Evolutionary conservation across 139 green algal genomes (phyloP).

Genomic region (Micractinium conductrix): DNA sequence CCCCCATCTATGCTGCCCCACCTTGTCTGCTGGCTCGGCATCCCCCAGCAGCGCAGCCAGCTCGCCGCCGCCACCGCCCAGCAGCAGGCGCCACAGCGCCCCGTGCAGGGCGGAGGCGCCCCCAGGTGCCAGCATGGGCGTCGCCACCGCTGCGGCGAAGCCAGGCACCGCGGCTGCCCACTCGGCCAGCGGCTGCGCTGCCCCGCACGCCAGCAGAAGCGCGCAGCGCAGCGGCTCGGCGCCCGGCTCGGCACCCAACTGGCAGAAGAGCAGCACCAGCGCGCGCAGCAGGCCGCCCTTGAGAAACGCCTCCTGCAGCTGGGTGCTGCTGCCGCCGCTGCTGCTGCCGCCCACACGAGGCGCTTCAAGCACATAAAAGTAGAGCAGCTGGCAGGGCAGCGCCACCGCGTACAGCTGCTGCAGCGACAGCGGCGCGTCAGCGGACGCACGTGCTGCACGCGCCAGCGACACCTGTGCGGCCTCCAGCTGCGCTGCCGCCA

Average conservation of each 20-base stretch:
- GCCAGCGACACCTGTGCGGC: not conserved
- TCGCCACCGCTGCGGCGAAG: not conserved
- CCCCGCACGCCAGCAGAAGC: slow-evolving; percentile 31
- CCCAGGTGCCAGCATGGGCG: not conserved
- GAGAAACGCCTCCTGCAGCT: slow-evolving; percentile 33
- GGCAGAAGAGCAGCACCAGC: slow-evolving; percentile 37
- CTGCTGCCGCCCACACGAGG: not conserved
- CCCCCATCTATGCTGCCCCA: not conserved
- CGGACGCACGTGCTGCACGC: not conserved
- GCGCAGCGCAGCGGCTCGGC: slow-evolving; percentile 39
- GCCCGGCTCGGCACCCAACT: not conserved
- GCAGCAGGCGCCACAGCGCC: slow-evolving; percentile 16
- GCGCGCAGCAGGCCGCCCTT: slow-evolving; percentile 25
- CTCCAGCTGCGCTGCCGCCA: slow-evolving; percentile 26
- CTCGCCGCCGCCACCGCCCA: not conserved
- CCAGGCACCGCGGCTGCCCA: slow-evolving; percentile 39
- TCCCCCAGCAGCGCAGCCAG: slow-evolving; percentile 9
- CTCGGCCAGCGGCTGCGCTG: slow-evolving; percentile 8
- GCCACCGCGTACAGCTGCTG: slow-evolving; percentile 13
- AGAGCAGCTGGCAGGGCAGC: slow-evolving; percentile 23
- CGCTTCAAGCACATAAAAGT: slow-evolving; percentile 37
- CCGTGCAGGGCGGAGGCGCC: slow-evolving; percentile 11
- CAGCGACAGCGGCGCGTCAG: not conserved
- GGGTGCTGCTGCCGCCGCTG: not conserved
- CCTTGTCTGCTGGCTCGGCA: not conserved